Percentiles rank a stretch among this genome's conserved stretches.
Conservation (phyloP, 1,284 basidiomycete species). For the Ustilago xerochloae region DNA sequence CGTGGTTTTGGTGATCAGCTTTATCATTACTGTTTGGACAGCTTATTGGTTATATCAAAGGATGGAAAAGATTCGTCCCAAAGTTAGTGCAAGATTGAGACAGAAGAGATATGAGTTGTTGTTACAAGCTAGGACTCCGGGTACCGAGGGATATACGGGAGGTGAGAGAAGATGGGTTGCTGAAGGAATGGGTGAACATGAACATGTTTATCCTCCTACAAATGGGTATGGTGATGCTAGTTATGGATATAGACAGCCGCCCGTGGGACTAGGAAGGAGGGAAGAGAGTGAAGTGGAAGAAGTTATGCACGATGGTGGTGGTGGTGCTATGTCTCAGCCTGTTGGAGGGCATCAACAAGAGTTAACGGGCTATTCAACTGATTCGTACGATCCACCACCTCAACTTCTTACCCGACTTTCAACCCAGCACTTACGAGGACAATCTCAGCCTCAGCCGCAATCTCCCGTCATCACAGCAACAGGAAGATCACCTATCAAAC, state of each 20-base stretch:
- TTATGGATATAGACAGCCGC: conserved; percentile 1
- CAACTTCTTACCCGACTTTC: neutral
- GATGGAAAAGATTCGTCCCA: conserved; percentile 80
- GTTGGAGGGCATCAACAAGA: too few relatives aligned
- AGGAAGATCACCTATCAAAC: neutral
- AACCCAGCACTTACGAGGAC: too few relatives aligned
- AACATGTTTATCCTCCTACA: conserved; percentile 18
- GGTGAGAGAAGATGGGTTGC: neutral
- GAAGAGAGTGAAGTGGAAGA: too few relatives aligned
- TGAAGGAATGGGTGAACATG: conserved; percentile 3
- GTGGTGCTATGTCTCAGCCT: too few relatives aligned
- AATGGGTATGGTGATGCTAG: conserved; percentile 8
- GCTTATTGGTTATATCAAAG: conserved; percentile 84
- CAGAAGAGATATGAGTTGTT: conserved; percentile 73
- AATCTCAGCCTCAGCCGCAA: neutral
- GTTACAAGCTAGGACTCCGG: conserved; percentile 34
- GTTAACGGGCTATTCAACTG: too few relatives aligned
- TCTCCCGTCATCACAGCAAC: neutral
- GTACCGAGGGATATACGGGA: conserved; percentile 20
- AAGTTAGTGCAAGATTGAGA: conserved; percentile 74
- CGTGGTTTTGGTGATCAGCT: conserved; percentile 59
- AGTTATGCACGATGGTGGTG: neutral
- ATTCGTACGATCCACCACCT: neutral
- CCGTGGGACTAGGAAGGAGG: too few relatives aligned
- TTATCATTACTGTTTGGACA: conserved; percentile 78